Percentiles rank a stretch among this genome's conserved stretches.
phyloP scores from a whole-genome alignment of 345 rosid genomes.

The Brassica nigra region DNA sequence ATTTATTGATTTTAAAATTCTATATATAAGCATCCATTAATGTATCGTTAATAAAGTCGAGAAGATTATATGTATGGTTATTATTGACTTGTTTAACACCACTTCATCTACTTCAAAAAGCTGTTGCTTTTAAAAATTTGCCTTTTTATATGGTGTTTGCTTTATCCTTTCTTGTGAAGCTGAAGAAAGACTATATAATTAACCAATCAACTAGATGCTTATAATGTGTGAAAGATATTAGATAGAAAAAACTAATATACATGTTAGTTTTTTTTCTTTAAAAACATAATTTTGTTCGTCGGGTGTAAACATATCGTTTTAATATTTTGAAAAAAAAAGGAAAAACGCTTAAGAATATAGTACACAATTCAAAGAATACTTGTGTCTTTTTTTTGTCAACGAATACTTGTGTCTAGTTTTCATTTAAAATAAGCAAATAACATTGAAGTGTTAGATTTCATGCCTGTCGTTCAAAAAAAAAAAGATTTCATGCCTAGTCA shows the following conservation, averaged over 20 bases:
- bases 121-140: background rate
- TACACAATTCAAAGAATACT: background rate
- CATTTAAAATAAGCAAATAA: background rate
- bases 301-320: background rate
- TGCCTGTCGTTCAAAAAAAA: too few relatives aligned
- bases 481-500: background rate
- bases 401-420: background rate
- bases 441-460: background rate
- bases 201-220: background rate
- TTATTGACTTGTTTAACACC: background rate
- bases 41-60: slow-evolving; percentile 1
- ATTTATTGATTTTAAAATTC: background rate
- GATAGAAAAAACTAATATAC: background rate
- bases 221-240: background rate
- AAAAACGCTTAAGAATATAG: background rate
- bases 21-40: background rate
- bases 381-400: too few relatives aligned
- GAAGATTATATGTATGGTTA: slow-evolving; percentile 1
- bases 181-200: slow-evolving; percentile 9
- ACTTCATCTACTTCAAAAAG: slow-evolving; percentile 23
- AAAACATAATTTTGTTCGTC: background rate
- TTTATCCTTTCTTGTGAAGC: slow-evolving; percentile 38
- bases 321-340: background rate
- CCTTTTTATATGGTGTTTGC: slow-evolving; percentile 32
- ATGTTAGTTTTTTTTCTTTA: background rate